Conservation (phyloP, 2,329 filamentous ascomycete species). For the Cladophialophora yegresii region DNA sequence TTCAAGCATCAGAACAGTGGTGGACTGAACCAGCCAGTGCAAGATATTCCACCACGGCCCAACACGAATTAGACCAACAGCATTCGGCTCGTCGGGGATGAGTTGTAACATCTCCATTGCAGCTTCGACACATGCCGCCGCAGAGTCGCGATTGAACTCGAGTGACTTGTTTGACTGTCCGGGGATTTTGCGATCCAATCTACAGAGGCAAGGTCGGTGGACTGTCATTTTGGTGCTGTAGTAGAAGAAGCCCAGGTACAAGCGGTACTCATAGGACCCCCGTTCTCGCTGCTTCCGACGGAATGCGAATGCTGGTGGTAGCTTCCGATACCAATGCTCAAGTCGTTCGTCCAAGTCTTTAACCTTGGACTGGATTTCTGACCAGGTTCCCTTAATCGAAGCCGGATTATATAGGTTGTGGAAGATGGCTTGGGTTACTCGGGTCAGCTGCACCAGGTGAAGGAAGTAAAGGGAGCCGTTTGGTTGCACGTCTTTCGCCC, state of each 20-base stretch:
- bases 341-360: constrained; percentile 41
- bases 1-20: constrained; percentile 50
- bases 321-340: constrained; percentile 45
- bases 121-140: constrained; percentile 45
- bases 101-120: constrained; percentile 45
- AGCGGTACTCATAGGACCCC: constrained; percentile 42
- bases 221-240: constrained; percentile 49
- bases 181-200: constrained; percentile 43
- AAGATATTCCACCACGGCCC: constrained; percentile 51
- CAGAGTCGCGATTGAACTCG: constrained; percentile 46
- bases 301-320: constrained; percentile 45
- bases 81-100: constrained; percentile 48
- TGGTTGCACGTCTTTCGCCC: constrained; percentile 40
- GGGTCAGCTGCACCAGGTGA: constrained; percentile 43
- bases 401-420: constrained; percentile 45
- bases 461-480: constrained; percentile 46
- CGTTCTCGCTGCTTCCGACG: constrained; percentile 38
- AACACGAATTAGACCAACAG: constrained; percentile 45
- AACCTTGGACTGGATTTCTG: constrained; percentile 44
- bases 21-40: constrained; percentile 50
- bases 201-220: constrained; percentile 51
- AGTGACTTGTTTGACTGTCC: constrained; percentile 38
- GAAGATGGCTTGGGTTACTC: constrained; percentile 43
- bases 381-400: constrained; percentile 42
- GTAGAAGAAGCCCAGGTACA: constrained; percentile 48